Conservation (phyloP, 164 flowering plant genomes). For the Vitis riparia region DNA sequence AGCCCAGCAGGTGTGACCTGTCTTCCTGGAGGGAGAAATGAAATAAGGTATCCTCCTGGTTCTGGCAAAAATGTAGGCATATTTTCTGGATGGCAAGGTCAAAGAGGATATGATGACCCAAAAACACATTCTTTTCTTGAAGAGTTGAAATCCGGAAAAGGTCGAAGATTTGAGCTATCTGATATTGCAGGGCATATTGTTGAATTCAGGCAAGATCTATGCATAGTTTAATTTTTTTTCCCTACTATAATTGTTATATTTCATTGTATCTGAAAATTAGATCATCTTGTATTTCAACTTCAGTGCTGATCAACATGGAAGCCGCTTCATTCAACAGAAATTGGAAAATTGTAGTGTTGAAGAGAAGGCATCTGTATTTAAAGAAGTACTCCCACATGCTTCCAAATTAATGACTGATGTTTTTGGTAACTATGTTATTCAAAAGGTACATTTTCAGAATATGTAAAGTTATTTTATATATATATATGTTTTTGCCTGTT, state of each 20-base stretch:
- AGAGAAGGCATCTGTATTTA: conserved; percentile 77
- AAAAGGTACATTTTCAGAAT: conserved; percentile 52
- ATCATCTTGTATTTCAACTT: conserved; percentile 12
- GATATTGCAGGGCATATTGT: conserved; percentile 79
- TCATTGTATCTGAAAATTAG: not conserved
- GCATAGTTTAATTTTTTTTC: not conserved
- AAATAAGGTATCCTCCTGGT: conserved; percentile 46
- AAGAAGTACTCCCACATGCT: conserved; percentile 83
- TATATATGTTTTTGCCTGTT: not conserved
- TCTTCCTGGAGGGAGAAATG: conserved; percentile 49
- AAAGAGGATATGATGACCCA: conserved; percentile 55
- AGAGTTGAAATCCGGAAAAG: conserved; percentile 70
- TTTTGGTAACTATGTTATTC: conserved; percentile 93
- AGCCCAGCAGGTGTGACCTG: conserved; percentile 50
- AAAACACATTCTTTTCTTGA: conserved; percentile 68
- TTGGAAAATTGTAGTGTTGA: conserved; percentile 64
- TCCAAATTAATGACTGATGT: conserved; percentile 79
- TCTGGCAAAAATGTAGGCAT: conserved; percentile 44
- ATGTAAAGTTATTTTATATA: not conserved
- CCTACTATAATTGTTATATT: conserved; percentile 1
- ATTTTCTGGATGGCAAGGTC: conserved; percentile 68
- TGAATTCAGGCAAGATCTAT: conserved; percentile 67
- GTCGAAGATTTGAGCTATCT: conserved; percentile 69
- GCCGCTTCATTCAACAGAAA: conserved; percentile 94
- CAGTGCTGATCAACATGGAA: conserved; percentile 95